These are phyloP conservation scores for Citrus mangshanensis DNA, from an alignment of 345 rosid species.

Conservation along the genomic window DNA sequence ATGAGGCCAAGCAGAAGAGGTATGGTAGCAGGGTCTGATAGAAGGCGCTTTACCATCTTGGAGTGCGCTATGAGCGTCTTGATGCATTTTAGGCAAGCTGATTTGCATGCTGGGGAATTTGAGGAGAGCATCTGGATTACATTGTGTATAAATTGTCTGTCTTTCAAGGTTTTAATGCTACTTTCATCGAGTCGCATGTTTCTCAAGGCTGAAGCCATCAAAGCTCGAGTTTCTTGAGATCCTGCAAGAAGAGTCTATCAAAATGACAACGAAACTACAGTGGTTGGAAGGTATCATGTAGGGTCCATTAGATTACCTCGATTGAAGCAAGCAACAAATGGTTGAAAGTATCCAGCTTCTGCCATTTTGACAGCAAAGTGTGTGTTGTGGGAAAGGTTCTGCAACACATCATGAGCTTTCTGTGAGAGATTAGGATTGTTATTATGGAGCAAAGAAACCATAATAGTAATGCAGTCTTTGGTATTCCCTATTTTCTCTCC, in stretches of 20 bases:
- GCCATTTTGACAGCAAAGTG: slow-evolving; percentile 53
- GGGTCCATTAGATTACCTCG: slow-evolving; percentile 29
- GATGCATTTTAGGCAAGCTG: slow-evolving; percentile 38
- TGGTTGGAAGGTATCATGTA: background rate
- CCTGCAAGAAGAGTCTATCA: slow-evolving; percentile 16
- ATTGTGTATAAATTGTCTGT: slow-evolving; percentile 35
- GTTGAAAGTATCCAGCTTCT: slow-evolving; percentile 35
- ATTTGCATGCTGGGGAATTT: slow-evolving; percentile 38
- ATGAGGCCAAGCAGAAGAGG: slow-evolving; percentile 37
- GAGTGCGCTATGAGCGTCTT: slow-evolving; percentile 39
- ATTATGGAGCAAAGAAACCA: slow-evolving; percentile 41
- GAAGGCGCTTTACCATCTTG: slow-evolving; percentile 31
- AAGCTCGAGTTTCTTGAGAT: slow-evolving; percentile 40
- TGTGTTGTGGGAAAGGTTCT: slow-evolving; percentile 44
- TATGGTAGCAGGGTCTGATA: slow-evolving; percentile 35
- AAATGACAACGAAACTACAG: background rate
- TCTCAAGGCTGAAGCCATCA: slow-evolving; percentile 43
- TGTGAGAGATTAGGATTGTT: slow-evolving; percentile 17
- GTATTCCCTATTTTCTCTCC: slow-evolving; percentile 40
- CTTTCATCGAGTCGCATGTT: slow-evolving; percentile 42
- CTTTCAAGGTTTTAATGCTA: slow-evolving; percentile 29
- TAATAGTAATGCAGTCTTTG: slow-evolving; percentile 42
- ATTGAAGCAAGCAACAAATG: slow-evolving; percentile 41
- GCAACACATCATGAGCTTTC: slow-evolving; percentile 33
- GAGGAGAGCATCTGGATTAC: slow-evolving; percentile 43